A percentile compares a stretch with the other conserved stretches of the same genome.
Conservation (phyloP, 2,329 filamentous ascomycete genomes). For the Apiospora rasikravindrae region DNA sequence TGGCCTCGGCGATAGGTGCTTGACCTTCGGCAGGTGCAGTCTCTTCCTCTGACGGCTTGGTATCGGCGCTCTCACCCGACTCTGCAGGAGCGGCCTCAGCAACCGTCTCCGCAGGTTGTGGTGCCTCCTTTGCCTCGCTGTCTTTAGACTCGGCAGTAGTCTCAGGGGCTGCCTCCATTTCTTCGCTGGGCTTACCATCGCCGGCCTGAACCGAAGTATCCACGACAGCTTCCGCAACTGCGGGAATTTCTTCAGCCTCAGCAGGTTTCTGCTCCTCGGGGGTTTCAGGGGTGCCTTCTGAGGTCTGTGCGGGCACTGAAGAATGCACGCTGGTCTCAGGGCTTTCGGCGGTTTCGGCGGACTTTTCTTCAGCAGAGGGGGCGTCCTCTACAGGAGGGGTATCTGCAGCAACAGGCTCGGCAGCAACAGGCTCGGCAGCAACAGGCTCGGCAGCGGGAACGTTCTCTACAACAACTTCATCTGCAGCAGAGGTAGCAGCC, state of each 20-base stretch:
- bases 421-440: too few species aligned
- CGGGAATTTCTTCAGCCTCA: slow-evolving; percentile 14
- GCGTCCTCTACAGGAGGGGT: background rate
- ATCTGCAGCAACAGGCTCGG: background rate
- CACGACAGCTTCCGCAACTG: background rate
- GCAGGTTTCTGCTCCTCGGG: slow-evolving; percentile 1
- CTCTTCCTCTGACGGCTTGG: background rate
- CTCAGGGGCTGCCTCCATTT: slow-evolving; percentile 12
- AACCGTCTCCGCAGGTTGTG: background rate
- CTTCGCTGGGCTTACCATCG: slow-evolving; percentile 19
- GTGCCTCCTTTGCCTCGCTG: background rate
- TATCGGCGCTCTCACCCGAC: background rate
- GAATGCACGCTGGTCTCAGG: background rate
- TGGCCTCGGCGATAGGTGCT: background rate
- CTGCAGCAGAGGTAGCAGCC: background rate
- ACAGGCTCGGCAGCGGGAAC: background rate
- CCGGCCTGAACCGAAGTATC: background rate
- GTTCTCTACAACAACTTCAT: slow-evolving; percentile 11
- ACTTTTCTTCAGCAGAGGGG: slow-evolving; percentile 18
- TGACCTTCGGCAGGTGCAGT: background rate
- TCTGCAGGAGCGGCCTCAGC: background rate
- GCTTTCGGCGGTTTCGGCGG: slow-evolving; percentile 11
- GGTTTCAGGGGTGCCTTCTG: background rate
- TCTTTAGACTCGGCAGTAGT: background rate
- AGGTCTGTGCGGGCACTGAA: background rate